Conservation (phyloP, 2,329 filamentous ascomycete genomes). For the Aspergillus sp. region DNA sequence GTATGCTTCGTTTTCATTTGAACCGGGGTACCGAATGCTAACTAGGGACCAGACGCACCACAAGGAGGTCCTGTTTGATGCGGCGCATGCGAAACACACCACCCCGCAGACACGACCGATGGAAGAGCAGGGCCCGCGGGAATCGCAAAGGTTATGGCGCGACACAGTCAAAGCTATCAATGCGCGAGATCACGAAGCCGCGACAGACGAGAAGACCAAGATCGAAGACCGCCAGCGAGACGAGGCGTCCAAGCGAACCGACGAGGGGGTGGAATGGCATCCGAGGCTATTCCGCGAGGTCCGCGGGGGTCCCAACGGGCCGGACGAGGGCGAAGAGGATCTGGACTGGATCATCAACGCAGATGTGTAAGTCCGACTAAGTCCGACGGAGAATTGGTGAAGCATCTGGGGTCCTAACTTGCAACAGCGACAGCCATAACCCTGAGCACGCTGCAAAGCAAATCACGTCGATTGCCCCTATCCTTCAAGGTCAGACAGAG, state of each 20-base stretch:
- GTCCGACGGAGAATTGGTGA: background rate
- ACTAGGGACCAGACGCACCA: conserved; percentile 70
- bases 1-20: conserved; percentile 19
- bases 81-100: conserved; percentile 65
- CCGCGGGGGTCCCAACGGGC: conserved; percentile 57
- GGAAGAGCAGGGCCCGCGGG: conserved; percentile 77
- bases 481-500: conserved; percentile 65
- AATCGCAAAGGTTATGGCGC: conserved; percentile 82
- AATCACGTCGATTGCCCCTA: conserved; percentile 75
- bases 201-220: conserved; percentile 92
- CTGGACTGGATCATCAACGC: conserved; percentile 94
- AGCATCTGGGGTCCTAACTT: no score
- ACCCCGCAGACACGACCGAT: conserved; percentile 65
- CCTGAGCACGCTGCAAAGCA: conserved; percentile 67
- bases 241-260: conserved; percentile 69
- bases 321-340: conserved; percentile 75
- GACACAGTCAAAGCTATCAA: conserved; percentile 73
- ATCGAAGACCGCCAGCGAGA: conserved; percentile 88
- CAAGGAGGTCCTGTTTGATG: conserved; percentile 84
- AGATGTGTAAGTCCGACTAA: conserved; percentile 55
- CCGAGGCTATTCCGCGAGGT: conserved; percentile 76
- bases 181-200: conserved; percentile 73
- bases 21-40: background rate
- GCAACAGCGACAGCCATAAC: conserved; percentile 50
- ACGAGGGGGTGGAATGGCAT: conserved; percentile 76